Percentiles rank a stretch among this genome's conserved stretches.
Evolutionary conservation across 352 stramenopile species (phyloP).

Genomic region (Phytophthora cactorum): DNA sequence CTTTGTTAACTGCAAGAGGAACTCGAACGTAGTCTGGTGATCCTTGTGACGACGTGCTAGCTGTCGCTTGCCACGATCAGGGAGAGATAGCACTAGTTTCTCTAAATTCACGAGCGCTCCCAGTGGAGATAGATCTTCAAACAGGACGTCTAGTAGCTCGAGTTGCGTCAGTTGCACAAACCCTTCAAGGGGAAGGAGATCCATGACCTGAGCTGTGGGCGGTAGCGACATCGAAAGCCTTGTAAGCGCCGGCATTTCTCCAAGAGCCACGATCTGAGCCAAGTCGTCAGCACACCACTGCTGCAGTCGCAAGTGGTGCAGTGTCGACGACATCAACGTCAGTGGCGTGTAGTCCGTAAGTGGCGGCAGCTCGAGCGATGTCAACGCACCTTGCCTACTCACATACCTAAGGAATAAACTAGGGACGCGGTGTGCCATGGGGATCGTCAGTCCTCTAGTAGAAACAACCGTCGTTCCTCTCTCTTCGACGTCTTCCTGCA

Average conservation of each 20-base stretch:
- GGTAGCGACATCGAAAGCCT: conserved; percentile 48
- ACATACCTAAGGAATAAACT: conserved; percentile 40
- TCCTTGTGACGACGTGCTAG: conserved; percentile 44
- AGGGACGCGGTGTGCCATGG: conserved; percentile 39
- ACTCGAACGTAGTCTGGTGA: conserved; percentile 54
- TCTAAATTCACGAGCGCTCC: conserved; percentile 49
- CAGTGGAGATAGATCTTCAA: conserved; percentile 54
- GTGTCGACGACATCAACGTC: conserved; percentile 28
- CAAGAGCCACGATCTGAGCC: conserved; percentile 35
- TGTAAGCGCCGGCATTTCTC: conserved; percentile 35
- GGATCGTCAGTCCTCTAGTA: conserved; percentile 37
- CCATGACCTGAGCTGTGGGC: conserved; percentile 43
- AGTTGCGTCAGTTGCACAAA: conserved; percentile 51
- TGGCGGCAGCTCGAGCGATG: conserved; percentile 41
- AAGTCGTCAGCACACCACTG: conserved; percentile 53
- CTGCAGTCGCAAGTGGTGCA: conserved; percentile 48
- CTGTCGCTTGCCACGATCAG: conserved; percentile 51
- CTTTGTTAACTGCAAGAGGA: conserved; percentile 40
- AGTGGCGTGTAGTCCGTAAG: conserved; percentile 45
- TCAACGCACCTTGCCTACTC: conserved; percentile 33
- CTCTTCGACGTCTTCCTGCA: conserved; percentile 39
- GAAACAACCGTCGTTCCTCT: conserved; percentile 22
- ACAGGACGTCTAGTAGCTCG: conserved; percentile 58
- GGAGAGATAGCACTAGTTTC: conserved; percentile 58
- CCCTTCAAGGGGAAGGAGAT: conserved; percentile 46